Evolutionary conservation across 1,139 yeast species (phyloP), one percentile per base, ranked within the genome.

Genomic region (Yamadazyma atmosphaerica): DNA sequence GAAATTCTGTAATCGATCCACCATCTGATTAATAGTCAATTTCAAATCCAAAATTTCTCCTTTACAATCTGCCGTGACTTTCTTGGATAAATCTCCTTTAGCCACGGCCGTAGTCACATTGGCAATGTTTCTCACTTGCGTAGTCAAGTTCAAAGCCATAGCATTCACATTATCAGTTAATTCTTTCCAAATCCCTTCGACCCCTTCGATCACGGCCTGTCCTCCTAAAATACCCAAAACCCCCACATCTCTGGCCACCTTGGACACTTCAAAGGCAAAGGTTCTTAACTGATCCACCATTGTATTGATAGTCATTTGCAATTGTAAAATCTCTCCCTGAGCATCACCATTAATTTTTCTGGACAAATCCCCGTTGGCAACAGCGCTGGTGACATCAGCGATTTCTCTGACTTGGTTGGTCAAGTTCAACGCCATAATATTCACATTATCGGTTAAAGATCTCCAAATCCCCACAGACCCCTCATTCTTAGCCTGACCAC

Each of bases 41-140:
- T 87, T 87, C 60, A 87, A 78, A 51, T 85, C 86, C 49, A 86
- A 65, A 37, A 87, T 86, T 60, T 87, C 95, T 40, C 95, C 96
- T 58, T 85, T 84, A 69, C 95, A 87, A 57, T 85, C 86, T 19
- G 95, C 95, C 3, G 92, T 83, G 35, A 87, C 95, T 56, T 86
- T 86, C 51, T 86, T 86, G 7, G 89, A 81, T 49, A 87, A 65
- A 54, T 87, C 95, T 45, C 96, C 96, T 49, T 83, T 78, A n/a
- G 95, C 95, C 21, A 87, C 96, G 4, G 95, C 95, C 15, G 95
- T 85, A 5, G 95, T 87, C 41, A 87, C 96, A 55, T 86, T 86
- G 25, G 95, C 95, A 50, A 87, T 87, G 61, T 86, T 85, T 68
- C 95, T 75, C 47, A 86, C 95, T 61, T 86, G 95, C 28, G 88